Evolutionary conservation across 164 flowering plant species (phyloP).

Genomic region (Warburgia ugandensis): DNA sequence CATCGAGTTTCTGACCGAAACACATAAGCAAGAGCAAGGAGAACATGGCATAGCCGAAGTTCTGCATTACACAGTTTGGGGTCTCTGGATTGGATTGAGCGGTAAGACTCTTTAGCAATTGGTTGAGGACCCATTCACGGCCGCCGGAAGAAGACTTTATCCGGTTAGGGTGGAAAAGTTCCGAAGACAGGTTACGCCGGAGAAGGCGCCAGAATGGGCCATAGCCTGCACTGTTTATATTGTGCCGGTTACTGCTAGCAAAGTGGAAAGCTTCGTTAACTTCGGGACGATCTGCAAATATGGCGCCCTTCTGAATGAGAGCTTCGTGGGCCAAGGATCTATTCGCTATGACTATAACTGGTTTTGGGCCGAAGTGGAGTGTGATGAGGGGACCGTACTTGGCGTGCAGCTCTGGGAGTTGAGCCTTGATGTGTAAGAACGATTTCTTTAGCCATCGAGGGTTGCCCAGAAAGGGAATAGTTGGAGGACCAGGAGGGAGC

Average conservation of each 20-base stretch:
- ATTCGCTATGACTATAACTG: too few species aligned
- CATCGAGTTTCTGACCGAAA: conserved; percentile 34
- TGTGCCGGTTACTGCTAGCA: conserved; percentile 18
- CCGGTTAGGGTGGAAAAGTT: conserved; percentile 31
- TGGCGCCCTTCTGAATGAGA: conserved; percentile 32
- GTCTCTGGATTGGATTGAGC: conserved; percentile 2
- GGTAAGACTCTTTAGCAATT: too few species aligned
- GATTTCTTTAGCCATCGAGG: neutral
- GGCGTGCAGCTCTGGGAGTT: neutral
- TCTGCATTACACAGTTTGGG: conserved; percentile 10
- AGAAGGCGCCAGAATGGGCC: conserved; percentile 42
- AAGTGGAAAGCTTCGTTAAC: conserved; percentile 5
- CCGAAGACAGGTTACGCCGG: conserved; percentile 31
- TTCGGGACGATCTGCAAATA: conserved; percentile 34
- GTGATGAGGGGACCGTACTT: neutral
- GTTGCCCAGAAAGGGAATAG: neutral
- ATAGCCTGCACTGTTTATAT: conserved; percentile 24
- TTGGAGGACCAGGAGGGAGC: neutral
- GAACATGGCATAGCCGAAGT: conserved; percentile 27
- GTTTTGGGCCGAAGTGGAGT: neutral
- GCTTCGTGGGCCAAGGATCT: conserved; percentile 47
- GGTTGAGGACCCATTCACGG: conserved; percentile 28
- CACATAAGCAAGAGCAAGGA: conserved; percentile 34
- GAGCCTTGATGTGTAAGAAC: neutral
- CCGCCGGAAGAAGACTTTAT: conserved; percentile 17